Conservation (phyloP, 257 asterid genomes). For the Primulina tabacum region DNA sequence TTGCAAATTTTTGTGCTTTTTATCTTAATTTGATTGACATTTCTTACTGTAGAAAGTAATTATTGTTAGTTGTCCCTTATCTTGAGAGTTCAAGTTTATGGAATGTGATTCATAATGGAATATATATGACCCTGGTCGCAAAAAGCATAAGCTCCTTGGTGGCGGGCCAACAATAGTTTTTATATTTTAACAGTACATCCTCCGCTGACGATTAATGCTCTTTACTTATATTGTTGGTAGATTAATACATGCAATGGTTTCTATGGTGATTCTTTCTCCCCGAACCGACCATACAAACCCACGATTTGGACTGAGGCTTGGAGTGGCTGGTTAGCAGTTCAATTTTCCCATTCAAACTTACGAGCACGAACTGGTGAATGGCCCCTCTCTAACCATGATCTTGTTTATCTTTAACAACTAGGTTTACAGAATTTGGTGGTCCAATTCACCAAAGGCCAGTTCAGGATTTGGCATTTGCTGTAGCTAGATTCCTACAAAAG, state of each 20-base stretch:
- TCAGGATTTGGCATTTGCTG: slow-evolving; percentile 91
- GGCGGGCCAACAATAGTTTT: not conserved
- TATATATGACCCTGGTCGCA: not conserved
- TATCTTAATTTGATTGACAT: not conserved
- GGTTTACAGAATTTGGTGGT: slow-evolving; percentile 88
- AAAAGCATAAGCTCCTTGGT: not conserved
- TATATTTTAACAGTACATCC: slow-evolving; percentile 3
- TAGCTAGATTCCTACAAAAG: slow-evolving; percentile 79
- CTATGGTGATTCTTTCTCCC: slow-evolving; percentile 77
- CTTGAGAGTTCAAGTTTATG: not conserved
- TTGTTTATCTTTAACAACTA: slow-evolving; percentile 25
- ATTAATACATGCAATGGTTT: slow-evolving; percentile 94
- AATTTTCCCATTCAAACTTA: not conserved
- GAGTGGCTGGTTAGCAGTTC: slow-evolving; percentile 69
- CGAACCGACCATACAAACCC: slow-evolving; percentile 85
- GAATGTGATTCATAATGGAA: not conserved
- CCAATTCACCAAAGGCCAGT: slow-evolving; percentile 72
- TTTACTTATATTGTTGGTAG: slow-evolving; percentile 38
- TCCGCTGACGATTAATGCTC: not conserved
- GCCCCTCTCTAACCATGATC: slow-evolving; percentile 8
- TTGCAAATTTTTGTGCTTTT: not conserved
- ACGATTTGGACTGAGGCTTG: slow-evolving; percentile 97
- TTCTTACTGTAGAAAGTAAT: not conserved
- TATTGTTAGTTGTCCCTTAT: slow-evolving; percentile 1
- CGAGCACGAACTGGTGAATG: slow-evolving; percentile 1